Evolutionary conservation across 2,329 filamentous ascomycete genomes (phyloP).

Genomic region (Thelonectria olida): DNA sequence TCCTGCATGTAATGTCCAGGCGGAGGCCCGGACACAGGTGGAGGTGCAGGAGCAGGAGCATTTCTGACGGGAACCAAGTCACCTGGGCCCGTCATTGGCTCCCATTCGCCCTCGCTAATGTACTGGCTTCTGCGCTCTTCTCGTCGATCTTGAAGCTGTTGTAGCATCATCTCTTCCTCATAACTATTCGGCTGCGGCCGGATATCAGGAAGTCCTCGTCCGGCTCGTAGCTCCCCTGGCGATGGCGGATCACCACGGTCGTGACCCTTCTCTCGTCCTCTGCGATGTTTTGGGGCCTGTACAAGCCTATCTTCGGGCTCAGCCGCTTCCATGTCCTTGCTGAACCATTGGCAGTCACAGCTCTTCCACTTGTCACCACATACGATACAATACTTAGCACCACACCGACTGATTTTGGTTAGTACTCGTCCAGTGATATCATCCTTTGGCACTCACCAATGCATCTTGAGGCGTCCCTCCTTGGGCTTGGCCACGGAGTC

Average conservation of each 20-base stretch:
- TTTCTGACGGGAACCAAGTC: constrained; percentile 44
- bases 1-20: constrained; percentile 70
- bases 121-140: constrained; percentile 49
- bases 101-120: constrained; percentile 51
- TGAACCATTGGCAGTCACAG: constrained; percentile 86
- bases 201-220: constrained; percentile 33
- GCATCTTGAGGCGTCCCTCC: constrained; percentile 90
- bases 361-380: constrained; percentile 85
- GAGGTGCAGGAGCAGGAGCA: too few relatives aligned
- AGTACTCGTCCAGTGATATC: constrained; percentile 16
- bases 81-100: constrained; percentile 44
- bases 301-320: constrained; percentile 62
- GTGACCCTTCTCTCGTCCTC: constrained; percentile 32
- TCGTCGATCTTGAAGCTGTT: constrained; percentile 56
- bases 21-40: constrained; percentile 42
- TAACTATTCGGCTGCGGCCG: constrained; percentile 45
- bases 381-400: constrained; percentile 86
- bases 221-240: constrained; percentile 42
- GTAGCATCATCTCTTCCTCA: constrained; percentile 58
- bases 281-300: constrained; percentile 48
- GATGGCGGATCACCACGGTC: constrained; percentile 35
- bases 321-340: constrained; percentile 67
- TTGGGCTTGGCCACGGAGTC: constrained; percentile 78
- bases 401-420: constrained; percentile 68
- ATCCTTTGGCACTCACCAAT: constrained; percentile 66